phyloP scores from a whole-genome alignment of 1,284 basidiomycete species.

The Trichosporon coremiiforme region DNA sequence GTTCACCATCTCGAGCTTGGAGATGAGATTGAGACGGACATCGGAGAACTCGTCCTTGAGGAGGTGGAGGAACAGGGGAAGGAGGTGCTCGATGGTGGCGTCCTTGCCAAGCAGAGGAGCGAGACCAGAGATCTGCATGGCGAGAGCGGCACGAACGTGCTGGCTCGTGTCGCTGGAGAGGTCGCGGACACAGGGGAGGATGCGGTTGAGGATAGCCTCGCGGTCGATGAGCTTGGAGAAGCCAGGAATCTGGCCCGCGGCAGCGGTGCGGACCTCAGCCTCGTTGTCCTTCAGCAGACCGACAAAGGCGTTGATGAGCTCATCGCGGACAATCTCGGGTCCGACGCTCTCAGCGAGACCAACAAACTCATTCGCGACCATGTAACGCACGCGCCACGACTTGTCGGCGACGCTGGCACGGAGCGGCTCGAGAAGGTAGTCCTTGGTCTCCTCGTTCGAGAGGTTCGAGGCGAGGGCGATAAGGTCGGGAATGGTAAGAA shows the following conservation, averaged over 20 bases:
- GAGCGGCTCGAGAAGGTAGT: conserved; percentile 85
- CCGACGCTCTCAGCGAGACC: conserved; percentile 88
- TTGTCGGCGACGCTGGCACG: conserved; percentile 88
- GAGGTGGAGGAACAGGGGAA: conserved; percentile 93
- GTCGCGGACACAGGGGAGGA: conserved; percentile 96
- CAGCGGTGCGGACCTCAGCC: conserved; percentile 96
- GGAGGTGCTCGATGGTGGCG: conserved; percentile 92
- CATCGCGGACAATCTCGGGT: conserved; percentile 86
- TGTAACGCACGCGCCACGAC: conserved; percentile 98
- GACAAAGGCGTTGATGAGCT: conserved; percentile 90
- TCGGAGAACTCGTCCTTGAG: conserved; percentile 99
- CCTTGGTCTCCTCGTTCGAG: conserved; percentile 82
- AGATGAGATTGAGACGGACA: conserved; percentile 96
- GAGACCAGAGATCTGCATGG: conserved; percentile 95
- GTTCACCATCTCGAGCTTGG: conserved; percentile 97
- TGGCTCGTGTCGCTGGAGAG: conserved; percentile 92
- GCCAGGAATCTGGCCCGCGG: conserved; percentile 93
- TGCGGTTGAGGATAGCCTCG: conserved; percentile 87
- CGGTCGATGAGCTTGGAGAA: conserved; percentile 93
- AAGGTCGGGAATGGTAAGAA: conserved; percentile 93
- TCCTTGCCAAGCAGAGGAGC: conserved; percentile 93
- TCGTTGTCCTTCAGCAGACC: conserved; percentile 97
- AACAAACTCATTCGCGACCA: conserved; percentile 98
- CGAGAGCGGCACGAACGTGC: conserved; percentile 95
- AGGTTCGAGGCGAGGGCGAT: conserved; percentile 89